Evolutionary conservation across 768 basidiomycete species (phyloP), one percentile per base, ranked within the genome.

Genomic region (Termitomyces sp.): DNA sequence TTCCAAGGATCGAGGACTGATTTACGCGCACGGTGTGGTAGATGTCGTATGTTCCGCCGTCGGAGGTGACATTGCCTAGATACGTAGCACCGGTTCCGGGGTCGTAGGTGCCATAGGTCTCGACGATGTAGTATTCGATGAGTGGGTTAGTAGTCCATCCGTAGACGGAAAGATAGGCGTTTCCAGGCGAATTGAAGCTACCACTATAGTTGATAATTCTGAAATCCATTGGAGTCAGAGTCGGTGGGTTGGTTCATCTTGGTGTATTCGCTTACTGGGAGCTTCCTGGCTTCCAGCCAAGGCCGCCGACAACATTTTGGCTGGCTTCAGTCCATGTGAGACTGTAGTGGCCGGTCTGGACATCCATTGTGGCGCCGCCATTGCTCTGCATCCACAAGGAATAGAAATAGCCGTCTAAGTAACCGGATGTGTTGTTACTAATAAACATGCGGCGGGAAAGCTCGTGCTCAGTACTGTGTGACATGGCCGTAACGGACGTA

Each of bases 51-150:
- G 69, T 68, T 23, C 64, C 68, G 11, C 77, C 77, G 59, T 79
- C 76, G 53, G 67, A 72, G 51, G 68, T 73, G 54, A 78, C 70
- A 3, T 72, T 68, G 44, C 76, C 78, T 61, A 70, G 67, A 54
- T 63, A 55, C 19, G 70, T 63, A 23, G 67, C 64, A 35, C 57
- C 71, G 14, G 64, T 62, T 52, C 64, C 59, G 35, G 76, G 78
- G 66, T 79, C 73, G 66, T 73, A 75, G 44, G 63, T 63, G 41
- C 75, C 76, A 61, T 64, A 77, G 19, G 66, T 68, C 47, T 79
- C 78, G 53, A 71, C 61, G 60, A 79, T 71, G 70, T 77, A 78
- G 70, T 78, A 79, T 58, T 79, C 77, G 62, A 78, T 65, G 61
- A 78, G 75, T 1, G 76, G 73, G 65, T 64, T 72, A n/a, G 67